phyloP scores from a whole-genome alignment of 768 basidiomycete species.

The Pluteus cervinus region DNA sequence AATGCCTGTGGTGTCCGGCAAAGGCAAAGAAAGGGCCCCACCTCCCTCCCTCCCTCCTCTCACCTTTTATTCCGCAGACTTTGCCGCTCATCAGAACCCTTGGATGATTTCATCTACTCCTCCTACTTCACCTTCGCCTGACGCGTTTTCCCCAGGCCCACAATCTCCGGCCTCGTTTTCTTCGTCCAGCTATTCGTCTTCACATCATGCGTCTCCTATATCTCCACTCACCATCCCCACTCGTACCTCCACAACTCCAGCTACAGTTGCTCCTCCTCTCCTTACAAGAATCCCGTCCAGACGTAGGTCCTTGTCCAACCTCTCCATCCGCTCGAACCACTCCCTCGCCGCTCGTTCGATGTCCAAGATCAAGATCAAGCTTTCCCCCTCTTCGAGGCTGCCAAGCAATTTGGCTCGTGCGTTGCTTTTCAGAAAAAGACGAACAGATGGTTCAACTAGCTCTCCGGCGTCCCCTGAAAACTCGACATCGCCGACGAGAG shows the following conservation, averaged over 20 bases:
- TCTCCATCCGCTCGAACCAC: constrained; percentile 38
- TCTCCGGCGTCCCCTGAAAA: no score
- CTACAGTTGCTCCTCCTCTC: constrained; percentile 15
- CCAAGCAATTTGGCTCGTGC: constrained; percentile 52
- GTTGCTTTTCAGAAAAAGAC: constrained; percentile 40
- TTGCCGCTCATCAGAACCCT: constrained; percentile 36
- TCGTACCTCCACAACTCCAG: constrained; percentile 13
- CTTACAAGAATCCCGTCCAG: constrained; percentile 34
- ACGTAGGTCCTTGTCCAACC: constrained; percentile 50
- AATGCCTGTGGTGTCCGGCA: constrained; percentile 18
- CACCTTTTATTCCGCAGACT: constrained; percentile 48
- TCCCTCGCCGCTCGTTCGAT: constrained; percentile 40
- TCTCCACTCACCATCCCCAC: constrained; percentile 10
- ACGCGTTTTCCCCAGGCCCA: constrained; percentile 33
- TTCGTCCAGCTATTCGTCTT: constrained; percentile 13
- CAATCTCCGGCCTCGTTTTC: constrained; percentile 15
- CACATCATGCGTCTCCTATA: constrained; percentile 11
- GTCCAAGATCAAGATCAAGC: constrained; percentile 41
- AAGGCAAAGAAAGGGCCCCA: constrained; percentile 58
- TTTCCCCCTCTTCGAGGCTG: constrained; percentile 31
- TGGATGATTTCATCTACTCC: constrained; percentile 32
- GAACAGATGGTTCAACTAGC: no score
- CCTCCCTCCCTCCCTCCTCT: constrained; percentile 65
- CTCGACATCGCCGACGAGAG: no score
- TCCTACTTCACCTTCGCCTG: constrained; percentile 23